These are phyloP conservation scores for Pseudogymnoascus sp. DNA, from an alignment of 2,329 filamentous ascomycete species.

Conservation along the genomic window DNA sequence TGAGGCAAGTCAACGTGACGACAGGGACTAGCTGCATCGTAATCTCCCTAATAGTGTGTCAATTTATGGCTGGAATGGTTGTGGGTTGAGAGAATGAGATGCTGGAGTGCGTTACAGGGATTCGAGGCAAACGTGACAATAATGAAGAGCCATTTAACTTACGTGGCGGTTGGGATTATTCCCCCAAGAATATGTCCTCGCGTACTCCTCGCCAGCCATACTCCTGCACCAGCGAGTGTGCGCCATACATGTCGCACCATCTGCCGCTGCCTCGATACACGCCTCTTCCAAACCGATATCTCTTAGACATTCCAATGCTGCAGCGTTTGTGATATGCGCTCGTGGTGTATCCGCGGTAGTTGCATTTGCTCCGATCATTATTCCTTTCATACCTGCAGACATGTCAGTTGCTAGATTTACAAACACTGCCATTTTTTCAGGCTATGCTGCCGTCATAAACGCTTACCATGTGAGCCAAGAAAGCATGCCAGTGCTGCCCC, in stretches of 20 bases:
- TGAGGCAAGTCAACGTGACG: slow-evolving; percentile 37
- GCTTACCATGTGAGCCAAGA: neutral
- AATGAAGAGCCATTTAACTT: neutral
- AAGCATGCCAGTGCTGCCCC: neutral
- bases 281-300: slow-evolving; percentile 42
- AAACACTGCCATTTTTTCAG: neutral
- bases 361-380: slow-evolving; percentile 42
- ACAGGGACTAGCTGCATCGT: slow-evolving; percentile 36
- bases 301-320: slow-evolving; percentile 46
- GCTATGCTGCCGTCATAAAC: neutral
- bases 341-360: slow-evolving; percentile 48
- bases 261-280: slow-evolving; percentile 29
- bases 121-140: neutral
- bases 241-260: slow-evolving; percentile 33
- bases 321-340: slow-evolving; percentile 53
- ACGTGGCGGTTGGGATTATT: slow-evolving; percentile 38
- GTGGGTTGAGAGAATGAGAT: neutral
- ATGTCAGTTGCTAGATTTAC: neutral
- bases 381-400: slow-evolving; percentile 38
- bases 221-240: slow-evolving; percentile 45
- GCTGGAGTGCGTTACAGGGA: neutral
- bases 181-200: slow-evolving; percentile 43
- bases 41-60: slow-evolving; percentile 30
- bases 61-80: neutral
- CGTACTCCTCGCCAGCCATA: slow-evolving; percentile 46